Evolutionary conservation across 2,329 filamentous ascomycete genomes (phyloP).

Genomic region (Alternaria brassicicola): DNA sequence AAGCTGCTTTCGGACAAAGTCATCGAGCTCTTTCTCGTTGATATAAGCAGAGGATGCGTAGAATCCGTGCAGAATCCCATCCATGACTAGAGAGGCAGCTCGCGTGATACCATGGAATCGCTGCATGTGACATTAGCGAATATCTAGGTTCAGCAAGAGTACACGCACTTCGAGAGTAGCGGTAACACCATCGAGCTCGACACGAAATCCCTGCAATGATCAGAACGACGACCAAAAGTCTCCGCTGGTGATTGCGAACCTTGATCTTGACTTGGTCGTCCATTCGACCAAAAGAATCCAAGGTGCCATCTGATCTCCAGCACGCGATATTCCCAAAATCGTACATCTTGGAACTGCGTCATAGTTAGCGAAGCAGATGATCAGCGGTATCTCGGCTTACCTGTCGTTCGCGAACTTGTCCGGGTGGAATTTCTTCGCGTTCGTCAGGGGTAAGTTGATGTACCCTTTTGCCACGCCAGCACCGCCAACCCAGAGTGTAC

Average conservation of each 20-base stretch:
- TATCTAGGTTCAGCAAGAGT: background rate
- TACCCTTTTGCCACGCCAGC: constrained; percentile 63
- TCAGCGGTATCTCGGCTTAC: constrained; percentile 39
- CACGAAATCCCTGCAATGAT: constrained; percentile 60
- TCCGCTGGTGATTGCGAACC: constrained; percentile 12
- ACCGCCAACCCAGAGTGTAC: constrained; percentile 64
- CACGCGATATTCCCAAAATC: constrained; percentile 65
- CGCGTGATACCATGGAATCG: constrained; percentile 55
- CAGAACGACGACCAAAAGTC: background rate
- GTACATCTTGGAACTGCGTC: constrained; percentile 56
- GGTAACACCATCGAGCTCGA: constrained; percentile 65
- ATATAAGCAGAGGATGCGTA: constrained; percentile 49
- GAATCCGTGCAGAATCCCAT: constrained; percentile 59
- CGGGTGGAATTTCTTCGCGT: constrained; percentile 55
- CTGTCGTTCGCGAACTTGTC: constrained; percentile 61
- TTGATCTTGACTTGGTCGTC: constrained; percentile 69
- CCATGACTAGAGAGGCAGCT: constrained; percentile 57
- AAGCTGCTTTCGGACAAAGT: constrained; percentile 52
- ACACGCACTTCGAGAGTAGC: constrained; percentile 30
- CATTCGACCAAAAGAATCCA: constrained; percentile 63
- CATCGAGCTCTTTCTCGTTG: constrained; percentile 45
- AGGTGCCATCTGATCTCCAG: constrained; percentile 60
- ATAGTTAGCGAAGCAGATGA: background rate
- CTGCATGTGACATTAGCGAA: constrained; percentile 20
- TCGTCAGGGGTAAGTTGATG: constrained; percentile 60